Evolutionary conservation across 768 basidiomycete species (phyloP).

Genomic region (Naganishia vishniacii): DNA sequence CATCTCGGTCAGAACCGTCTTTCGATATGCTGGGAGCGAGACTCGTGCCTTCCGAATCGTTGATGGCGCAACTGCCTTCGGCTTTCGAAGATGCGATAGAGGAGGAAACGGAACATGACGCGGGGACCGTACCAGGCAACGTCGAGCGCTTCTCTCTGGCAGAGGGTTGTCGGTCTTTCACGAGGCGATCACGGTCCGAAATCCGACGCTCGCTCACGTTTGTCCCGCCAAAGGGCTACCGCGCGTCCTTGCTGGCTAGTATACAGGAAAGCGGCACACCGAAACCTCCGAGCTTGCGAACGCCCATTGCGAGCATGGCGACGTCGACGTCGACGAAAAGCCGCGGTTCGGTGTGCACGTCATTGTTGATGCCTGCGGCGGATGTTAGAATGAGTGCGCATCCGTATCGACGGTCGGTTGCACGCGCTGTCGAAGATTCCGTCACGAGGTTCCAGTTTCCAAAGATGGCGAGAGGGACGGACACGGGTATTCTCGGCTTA

Average conservation of each 20-base stretch:
- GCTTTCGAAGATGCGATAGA: slow-evolving; percentile 17
- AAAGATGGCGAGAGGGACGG: neutral
- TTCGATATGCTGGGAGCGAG: neutral
- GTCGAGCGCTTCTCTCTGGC: neutral
- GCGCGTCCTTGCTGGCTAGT: slow-evolving; percentile 10
- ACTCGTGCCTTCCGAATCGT: neutral
- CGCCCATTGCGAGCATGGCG: slow-evolving; percentile 1
- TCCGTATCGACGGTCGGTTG: slow-evolving; percentile 5
- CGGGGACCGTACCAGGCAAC: slow-evolving; percentile 1
- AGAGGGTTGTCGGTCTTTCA: slow-evolving; percentile 1
- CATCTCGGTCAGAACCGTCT: slow-evolving; percentile 3
- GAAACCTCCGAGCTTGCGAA: neutral
- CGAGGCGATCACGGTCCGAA: slow-evolving; percentile 11
- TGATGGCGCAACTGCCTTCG: neutral
- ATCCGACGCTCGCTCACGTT: slow-evolving; percentile 17
- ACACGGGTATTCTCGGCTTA: neutral
- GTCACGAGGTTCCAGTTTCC: slow-evolving; percentile 25
- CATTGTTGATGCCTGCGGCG: neutral
- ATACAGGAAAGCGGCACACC: slow-evolving; percentile 6
- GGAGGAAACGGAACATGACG: neutral
- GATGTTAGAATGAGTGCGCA: slow-evolving; percentile 14
- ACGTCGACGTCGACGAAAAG: neutral
- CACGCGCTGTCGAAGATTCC: slow-evolving; percentile 18
- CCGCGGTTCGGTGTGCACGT: neutral
- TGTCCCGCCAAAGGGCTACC: neutral